Evolutionary conservation across 495 filamentous ascomycete species (phyloP).

Genomic region (Cercophora newfieldiana): DNA sequence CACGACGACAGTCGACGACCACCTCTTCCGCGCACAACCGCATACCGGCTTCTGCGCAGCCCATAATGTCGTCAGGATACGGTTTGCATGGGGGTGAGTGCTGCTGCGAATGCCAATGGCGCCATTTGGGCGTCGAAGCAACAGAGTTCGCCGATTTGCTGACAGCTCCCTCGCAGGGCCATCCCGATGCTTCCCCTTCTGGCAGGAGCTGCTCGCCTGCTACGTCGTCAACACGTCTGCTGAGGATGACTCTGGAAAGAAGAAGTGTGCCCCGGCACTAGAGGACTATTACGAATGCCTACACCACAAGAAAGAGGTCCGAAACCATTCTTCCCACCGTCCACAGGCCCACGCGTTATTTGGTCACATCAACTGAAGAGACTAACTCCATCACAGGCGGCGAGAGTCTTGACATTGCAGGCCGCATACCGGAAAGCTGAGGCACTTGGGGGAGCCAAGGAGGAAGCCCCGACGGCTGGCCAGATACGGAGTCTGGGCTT

Average conservation of each 20-base stretch:
- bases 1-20: slow-evolving; percentile 14
- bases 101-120: not conserved
- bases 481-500: slow-evolving; percentile 82
- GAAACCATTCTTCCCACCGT: slow-evolving; percentile 15
- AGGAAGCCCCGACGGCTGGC: slow-evolving; percentile 69
- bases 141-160: slow-evolving; percentile 3
- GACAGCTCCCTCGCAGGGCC: slow-evolving; percentile 55
- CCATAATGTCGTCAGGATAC: slow-evolving; percentile 78
- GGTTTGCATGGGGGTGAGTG: slow-evolving; percentile 75
- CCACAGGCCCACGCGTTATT: not conserved
- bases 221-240: slow-evolving; percentile 79
- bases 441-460: slow-evolving; percentile 70
- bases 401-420: slow-evolving; percentile 76
- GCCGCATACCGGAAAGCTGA: slow-evolving; percentile 82
- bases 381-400: slow-evolving; percentile 55
- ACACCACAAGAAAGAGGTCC: slow-evolving; percentile 96
- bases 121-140: slow-evolving; percentile 9
- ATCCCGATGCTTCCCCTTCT: slow-evolving; percentile 96
- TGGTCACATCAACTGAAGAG: slow-evolving; percentile 13
- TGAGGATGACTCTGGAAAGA: slow-evolving; percentile 75
- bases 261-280: slow-evolving; percentile 83
- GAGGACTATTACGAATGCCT: slow-evolving; percentile 99
- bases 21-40: slow-evolving; percentile 23
- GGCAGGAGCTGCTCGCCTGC: slow-evolving; percentile 90
- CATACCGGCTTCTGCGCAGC: slow-evolving; percentile 23